Base-by-base conservation (phyloP, 208 protist genomes). In the Crithidia thermophila region DNA sequence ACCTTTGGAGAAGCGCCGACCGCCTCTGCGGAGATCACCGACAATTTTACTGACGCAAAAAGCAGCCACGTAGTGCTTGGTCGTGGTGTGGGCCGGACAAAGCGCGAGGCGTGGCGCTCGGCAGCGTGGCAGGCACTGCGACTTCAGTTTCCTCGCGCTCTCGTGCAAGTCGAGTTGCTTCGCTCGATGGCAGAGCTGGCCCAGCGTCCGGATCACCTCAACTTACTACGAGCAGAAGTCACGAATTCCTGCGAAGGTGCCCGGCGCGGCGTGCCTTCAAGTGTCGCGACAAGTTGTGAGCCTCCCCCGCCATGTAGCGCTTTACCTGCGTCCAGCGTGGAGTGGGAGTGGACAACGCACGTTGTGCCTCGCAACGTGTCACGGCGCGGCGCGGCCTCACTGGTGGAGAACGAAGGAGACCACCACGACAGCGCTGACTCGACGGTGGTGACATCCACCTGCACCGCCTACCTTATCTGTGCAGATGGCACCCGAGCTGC, bases 101-200 rank as follows among this genome's bases (percentile, higher is more conserved):
- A 86, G 62, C 53, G 72, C 0, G 58, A 63, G 40, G 87, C 87
- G 21, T 93, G 87, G 87, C 50, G 56, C 5, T 69, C 81, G 1
- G 87, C 87, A 10, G 80, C 87, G 16, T 75, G 72, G 55, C 61
- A 82, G 43, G 87, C 83, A 4, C 56, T 93, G n/a, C 70, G 57
- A 0, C 49, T 61, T 8, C 86, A 90, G 56, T 93, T 86, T 62
- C 81, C 81, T 18, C 49, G 55, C 21, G 60, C 77, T 10, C 25
- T 84, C 9, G 30, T 55, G 7, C 86, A 93, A 53, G 31, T 90
- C 23, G 77, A 84, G 21, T 55, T 62, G 16, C 71, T 80, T 40
- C 72, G 76, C 18, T 27, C 61, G 2, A 50, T 82, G 13, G 58
- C 76, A 23, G 74, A 71, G 52, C 20, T 85, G 20, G 10, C 49